Evolutionary conservation across 2,329 filamentous ascomycete species (phyloP).

Genomic region (Pyricularia grisea): DNA sequence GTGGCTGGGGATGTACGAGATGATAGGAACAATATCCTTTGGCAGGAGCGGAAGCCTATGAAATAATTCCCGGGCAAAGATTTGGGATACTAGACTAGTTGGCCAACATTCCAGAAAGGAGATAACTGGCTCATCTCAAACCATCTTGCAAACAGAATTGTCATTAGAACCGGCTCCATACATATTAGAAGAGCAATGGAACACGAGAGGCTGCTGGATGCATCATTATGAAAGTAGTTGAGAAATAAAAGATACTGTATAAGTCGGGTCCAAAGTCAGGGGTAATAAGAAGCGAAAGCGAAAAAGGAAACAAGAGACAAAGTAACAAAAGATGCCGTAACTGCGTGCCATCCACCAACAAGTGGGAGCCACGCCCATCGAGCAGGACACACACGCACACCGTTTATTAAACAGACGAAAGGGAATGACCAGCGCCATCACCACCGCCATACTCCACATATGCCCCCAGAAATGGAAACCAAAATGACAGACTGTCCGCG

Average conservation of each 20-base stretch:
- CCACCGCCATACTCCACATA: conserved; percentile 1
- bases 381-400: background rate
- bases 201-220: background rate
- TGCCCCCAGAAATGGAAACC: background rate
- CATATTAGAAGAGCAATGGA: background rate
- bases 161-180: background rate
- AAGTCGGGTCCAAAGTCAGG: conserved; percentile 1
- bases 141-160: background rate
- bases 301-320: background rate
- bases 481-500: background rate
- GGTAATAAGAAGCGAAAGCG: conserved; percentile 2
- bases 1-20: background rate
- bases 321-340: background rate
- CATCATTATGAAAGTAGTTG: conserved; percentile 4
- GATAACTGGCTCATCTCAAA: background rate
- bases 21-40: background rate
- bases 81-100: background rate
- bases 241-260: conserved; percentile 1
- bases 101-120: background rate
- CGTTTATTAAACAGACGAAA: background rate
- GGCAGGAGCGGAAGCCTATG: background rate
- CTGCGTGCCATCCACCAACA: background rate
- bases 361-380: background rate
- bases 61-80: background rate
- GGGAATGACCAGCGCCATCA: conserved; percentile 9